phyloP scores from a whole-genome alignment of 2,329 filamentous ascomycete species.

The Aspergillus sp. region DNA sequence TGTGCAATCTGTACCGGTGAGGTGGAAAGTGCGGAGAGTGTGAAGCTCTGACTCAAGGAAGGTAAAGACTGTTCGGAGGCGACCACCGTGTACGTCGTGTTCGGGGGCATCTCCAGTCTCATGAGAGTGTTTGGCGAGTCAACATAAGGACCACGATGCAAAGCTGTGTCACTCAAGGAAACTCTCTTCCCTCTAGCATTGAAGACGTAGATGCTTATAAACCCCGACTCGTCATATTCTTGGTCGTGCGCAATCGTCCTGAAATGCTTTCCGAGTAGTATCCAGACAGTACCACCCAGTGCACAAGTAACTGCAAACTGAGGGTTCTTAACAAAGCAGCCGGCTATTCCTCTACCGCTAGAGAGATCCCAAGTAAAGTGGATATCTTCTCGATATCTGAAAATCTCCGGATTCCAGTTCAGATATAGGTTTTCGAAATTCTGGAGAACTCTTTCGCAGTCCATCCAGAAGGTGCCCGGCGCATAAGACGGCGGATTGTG shows the following conservation, averaged over 20 bases:
- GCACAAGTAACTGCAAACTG: constrained; percentile 58
- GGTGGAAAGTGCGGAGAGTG: constrained; percentile 77
- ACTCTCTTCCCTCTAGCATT: constrained; percentile 69
- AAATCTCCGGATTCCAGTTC: constrained; percentile 92
- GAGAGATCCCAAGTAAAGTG: constrained; percentile 82
- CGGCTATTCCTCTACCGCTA: constrained; percentile 58
- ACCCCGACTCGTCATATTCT: constrained; percentile 62
- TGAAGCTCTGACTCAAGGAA: constrained; percentile 75
- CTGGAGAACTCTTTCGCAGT: constrained; percentile 80
- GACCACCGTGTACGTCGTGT: constrained; percentile 61
- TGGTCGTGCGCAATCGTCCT: constrained; percentile 52
- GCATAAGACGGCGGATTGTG: constrained; percentile 28
- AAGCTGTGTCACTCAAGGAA: constrained; percentile 68
- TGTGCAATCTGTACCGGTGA: constrained; percentile 59
- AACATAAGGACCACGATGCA: constrained; percentile 80
- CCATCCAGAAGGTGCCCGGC: constrained; percentile 92
- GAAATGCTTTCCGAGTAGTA: constrained; percentile 85
- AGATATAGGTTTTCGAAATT: constrained; percentile 95
- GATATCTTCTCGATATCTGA: constrained; percentile 77
- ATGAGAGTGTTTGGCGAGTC: constrained; percentile 91
- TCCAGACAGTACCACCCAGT: constrained; percentile 68
- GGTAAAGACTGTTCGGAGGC: constrained; percentile 78
- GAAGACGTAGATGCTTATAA: constrained; percentile 85
- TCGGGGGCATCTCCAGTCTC: constrained; percentile 62
- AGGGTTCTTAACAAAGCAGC: constrained; percentile 69